A percentile compares a stretch with the other conserved stretches of the same genome.
These are phyloP conservation scores for Filobasidium floriforme DNA, from an alignment of 768 basidiomycete genomes.

Conservation along the genomic window DNA sequence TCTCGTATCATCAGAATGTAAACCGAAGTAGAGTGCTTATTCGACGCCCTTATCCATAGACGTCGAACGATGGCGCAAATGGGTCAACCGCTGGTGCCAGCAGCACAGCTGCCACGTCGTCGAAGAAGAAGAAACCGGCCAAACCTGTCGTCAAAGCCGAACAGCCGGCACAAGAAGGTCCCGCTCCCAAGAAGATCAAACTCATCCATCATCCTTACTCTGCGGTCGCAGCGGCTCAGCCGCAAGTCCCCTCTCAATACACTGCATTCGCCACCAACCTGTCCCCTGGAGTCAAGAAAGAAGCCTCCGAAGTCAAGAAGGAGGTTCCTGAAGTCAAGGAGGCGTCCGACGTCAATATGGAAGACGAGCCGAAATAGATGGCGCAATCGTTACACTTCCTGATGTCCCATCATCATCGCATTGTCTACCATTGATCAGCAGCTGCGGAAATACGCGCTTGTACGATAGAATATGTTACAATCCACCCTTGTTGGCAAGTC, in stretches of 20 bases:
- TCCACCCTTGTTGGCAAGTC: no score
- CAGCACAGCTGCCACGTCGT: not conserved
- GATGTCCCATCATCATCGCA: no score
- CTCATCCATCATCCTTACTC: constrained; percentile 14
- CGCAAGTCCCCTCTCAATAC: not conserved
- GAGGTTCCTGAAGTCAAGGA: constrained; percentile 1
- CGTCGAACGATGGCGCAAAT: no score
- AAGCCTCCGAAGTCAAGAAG: not conserved
- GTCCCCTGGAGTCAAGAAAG: not conserved
- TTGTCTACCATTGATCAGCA: no score
- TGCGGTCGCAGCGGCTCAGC: not conserved
- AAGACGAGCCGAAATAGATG: not conserved
- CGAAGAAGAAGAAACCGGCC: constrained; percentile 15
- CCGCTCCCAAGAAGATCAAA: constrained; percentile 25
- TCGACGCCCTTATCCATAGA: no score
- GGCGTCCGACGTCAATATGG: not conserved
- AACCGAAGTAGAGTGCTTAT: no score
- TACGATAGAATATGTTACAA: no score
- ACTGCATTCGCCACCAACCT: constrained; percentile 1
- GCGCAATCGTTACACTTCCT: no score
- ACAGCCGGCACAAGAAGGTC: not conserved
- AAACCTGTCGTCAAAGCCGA: not conserved
- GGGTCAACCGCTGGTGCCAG: not conserved
- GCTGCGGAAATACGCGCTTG: no score
- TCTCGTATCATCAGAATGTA: not conserved